Conservation (phyloP, 1,284 basidiomycete species). For the Cryptococcus sp. region DNA sequence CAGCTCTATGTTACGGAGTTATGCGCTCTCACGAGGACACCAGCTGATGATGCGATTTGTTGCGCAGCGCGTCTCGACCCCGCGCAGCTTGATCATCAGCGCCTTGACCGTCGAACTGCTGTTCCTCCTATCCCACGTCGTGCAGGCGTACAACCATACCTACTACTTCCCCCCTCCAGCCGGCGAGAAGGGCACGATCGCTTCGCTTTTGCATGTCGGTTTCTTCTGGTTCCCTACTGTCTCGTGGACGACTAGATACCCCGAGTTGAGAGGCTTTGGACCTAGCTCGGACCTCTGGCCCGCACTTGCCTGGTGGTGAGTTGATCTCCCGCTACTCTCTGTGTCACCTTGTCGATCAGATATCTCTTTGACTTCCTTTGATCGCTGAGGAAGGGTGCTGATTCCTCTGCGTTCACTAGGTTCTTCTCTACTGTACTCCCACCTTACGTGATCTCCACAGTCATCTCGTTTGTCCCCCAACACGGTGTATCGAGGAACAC, state of each 20-base stretch:
- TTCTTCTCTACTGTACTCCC: conserved; percentile 45
- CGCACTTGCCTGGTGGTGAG: conserved; percentile 49
- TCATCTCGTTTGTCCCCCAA: conserved; percentile 48
- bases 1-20: not conserved
- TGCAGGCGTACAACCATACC: conserved; percentile 44
- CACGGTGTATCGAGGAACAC: conserved; percentile 27
- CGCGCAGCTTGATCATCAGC: conserved; percentile 33
- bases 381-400: too few relatives aligned
- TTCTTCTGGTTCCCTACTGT: conserved; percentile 48
- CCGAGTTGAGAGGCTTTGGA: conserved; percentile 33
- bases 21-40: not conserved
- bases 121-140: conserved; percentile 39
- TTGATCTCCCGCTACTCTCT: not conserved
- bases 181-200: conserved; percentile 32
- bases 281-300: conserved; percentile 35
- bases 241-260: conserved; percentile 33
- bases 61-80: conserved; percentile 36
- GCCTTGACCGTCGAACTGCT: conserved; percentile 38
- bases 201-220: conserved; percentile 33
- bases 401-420: conserved; percentile 21
- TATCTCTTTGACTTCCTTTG: too few relatives aligned
- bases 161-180: conserved; percentile 41
- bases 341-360: too few relatives aligned
- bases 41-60: not conserved
- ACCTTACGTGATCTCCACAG: conserved; percentile 40